Evolutionary conservation across 768 basidiomycete genomes (phyloP).

Genomic region (Xerocomellus amylosporus): DNA sequence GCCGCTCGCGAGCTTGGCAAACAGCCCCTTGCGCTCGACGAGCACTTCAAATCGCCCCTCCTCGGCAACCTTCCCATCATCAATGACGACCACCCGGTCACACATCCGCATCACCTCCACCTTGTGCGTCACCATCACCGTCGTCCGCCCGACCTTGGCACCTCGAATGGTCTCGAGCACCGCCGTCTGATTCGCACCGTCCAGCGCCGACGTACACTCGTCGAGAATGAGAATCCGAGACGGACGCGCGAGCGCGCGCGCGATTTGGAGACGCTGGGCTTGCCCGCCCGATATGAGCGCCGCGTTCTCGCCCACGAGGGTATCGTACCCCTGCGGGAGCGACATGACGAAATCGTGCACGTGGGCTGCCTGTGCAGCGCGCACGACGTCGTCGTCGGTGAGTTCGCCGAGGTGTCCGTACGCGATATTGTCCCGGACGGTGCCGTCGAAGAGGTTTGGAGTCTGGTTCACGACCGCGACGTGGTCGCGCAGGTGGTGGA

Average conservation of each 20-base stretch:
- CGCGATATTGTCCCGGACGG: constrained; percentile 83
- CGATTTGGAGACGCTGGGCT: constrained; percentile 90
- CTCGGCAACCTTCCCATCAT: constrained; percentile 76
- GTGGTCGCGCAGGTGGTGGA: constrained; percentile 77
- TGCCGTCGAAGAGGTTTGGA: constrained; percentile 85
- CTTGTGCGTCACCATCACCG: constrained; percentile 93
- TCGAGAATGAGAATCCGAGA: constrained; percentile 80
- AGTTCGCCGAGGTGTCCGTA: constrained; percentile 56
- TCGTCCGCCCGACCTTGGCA: constrained; percentile 71
- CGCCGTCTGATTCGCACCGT: constrained; percentile 76
- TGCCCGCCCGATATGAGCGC: constrained; percentile 91
- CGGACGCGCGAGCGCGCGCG: constrained; percentile 79
- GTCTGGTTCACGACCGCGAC: constrained; percentile 87
- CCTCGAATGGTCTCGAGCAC: constrained; percentile 73
- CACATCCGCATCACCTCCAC: constrained; percentile 87
- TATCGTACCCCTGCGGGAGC: constrained; percentile 84
- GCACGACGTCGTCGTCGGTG: constrained; percentile 55
- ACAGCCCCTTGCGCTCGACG: constrained; percentile 63
- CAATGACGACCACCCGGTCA: constrained; percentile 80
- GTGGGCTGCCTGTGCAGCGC: constrained; percentile 74
- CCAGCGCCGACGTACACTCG: constrained; percentile 93
- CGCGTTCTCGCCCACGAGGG: constrained; percentile 87
- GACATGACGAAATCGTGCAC: constrained; percentile 83
- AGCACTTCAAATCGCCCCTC: constrained; percentile 73
- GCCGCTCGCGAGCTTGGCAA: constrained; percentile 73